Evolutionary conservation across 176 grass and related monocot species (phyloP).

Genomic region (Hyparrhenia diplandra): DNA sequence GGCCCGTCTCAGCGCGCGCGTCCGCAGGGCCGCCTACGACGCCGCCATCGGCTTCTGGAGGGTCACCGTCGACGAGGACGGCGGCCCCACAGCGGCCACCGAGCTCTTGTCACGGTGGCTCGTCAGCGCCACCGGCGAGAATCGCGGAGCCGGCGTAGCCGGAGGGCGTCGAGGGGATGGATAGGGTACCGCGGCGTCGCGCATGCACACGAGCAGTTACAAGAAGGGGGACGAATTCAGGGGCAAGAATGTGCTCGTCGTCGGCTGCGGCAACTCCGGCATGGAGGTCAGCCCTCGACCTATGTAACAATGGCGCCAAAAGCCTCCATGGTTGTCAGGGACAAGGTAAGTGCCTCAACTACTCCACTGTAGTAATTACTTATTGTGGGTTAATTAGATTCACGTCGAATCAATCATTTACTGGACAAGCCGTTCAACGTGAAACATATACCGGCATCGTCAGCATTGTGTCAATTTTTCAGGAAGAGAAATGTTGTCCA

Average conservation of each 20-base stretch:
- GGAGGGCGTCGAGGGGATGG: conserved; percentile 22
- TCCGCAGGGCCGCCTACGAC: conserved; percentile 51
- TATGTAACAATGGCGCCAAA: conserved; percentile 73
- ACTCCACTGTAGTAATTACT: neutral
- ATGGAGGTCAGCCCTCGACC: conserved; percentile 97
- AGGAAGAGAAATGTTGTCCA: neutral
- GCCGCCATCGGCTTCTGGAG: conserved; percentile 63
- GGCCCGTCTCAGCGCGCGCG: conserved; percentile 43
- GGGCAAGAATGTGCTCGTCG: conserved; percentile 73
- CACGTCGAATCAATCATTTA: neutral
- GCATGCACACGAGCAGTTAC: conserved; percentile 78
- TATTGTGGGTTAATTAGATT: no score
- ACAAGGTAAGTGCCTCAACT: conserved; percentile 45
- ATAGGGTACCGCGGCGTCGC: conserved; percentile 32
- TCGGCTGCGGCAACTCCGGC: conserved; percentile 90
- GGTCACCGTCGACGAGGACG: neutral
- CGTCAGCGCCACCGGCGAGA: conserved; percentile 82
- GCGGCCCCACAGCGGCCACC: neutral
- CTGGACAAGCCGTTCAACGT: neutral
- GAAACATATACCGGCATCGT: neutral
- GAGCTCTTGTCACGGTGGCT: conserved; percentile 83
- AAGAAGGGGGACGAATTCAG: conserved; percentile 59
- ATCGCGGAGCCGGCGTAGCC: conserved; percentile 61
- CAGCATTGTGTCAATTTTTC: neutral
- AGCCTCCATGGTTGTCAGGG: conserved; percentile 79